Evolutionary conservation across 2,329 filamentous ascomycete species (phyloP).

Genomic region (Trichoderma harzianum): DNA sequence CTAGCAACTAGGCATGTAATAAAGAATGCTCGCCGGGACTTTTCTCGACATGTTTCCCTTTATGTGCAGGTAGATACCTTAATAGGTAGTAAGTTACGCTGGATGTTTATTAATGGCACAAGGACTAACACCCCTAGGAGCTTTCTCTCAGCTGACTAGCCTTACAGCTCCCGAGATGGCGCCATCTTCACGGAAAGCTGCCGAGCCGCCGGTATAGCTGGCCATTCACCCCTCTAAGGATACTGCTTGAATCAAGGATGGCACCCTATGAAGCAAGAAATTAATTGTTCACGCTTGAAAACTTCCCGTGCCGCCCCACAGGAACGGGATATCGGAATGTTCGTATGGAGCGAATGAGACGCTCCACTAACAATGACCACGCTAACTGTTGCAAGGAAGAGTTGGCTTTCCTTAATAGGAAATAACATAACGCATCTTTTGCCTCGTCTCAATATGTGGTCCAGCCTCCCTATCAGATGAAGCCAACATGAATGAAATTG

Average conservation of each 20-base stretch:
- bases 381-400: not conserved
- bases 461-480: not conserved
- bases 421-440: not conserved
- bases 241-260: not conserved
- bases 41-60: too few relatives aligned
- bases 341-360: not conserved
- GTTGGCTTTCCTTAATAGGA: not conserved
- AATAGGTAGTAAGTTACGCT: too few relatives aligned
- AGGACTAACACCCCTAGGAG: not conserved
- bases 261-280: not conserved
- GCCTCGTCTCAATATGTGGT: not conserved
- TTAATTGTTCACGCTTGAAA: not conserved
- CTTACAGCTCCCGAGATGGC: not conserved
- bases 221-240: not conserved
- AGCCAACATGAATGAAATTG: not conserved
- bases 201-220: not conserved
- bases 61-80: too few relatives aligned
- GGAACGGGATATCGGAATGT: not conserved
- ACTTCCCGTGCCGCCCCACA: not conserved
- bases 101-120: too few relatives aligned
- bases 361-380: not conserved
- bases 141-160: not conserved
- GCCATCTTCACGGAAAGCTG: not conserved
- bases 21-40: too few relatives aligned
- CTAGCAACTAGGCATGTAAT: too few relatives aligned